A percentile compares a stretch with the other conserved stretches of the same genome.
Evolutionary conservation across 208 protist genomes (phyloP).

Genomic region (Tritrichomonas foetus): DNA sequence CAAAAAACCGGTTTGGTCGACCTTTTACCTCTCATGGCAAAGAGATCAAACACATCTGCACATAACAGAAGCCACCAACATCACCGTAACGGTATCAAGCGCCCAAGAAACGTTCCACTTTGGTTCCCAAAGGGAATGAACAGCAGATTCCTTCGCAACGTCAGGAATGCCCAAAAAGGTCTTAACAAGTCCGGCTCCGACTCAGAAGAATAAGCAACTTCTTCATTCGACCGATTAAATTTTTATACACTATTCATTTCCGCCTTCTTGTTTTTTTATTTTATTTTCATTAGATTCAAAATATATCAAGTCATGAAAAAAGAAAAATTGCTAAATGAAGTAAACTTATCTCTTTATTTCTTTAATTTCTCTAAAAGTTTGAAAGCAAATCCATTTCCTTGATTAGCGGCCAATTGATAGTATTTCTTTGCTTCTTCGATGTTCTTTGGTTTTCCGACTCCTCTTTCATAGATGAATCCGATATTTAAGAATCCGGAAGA

Average conservation of each 20-base stretch:
- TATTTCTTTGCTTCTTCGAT: neutral
- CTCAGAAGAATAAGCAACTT: too few species aligned
- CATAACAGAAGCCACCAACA: conserved; percentile 7
- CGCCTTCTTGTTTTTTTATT: too few species aligned
- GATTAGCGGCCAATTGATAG: neutral
- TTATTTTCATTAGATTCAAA: too few species aligned
- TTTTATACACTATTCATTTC: too few species aligned
- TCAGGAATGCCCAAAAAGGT: neutral
- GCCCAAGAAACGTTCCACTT: neutral
- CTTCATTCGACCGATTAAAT: too few species aligned
- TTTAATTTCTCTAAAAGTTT: too few species aligned
- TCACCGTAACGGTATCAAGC: neutral
- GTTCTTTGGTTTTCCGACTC: neutral
- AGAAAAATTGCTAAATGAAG: too few species aligned
- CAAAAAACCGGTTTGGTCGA: neutral
- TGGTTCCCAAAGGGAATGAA: conserved; percentile 39
- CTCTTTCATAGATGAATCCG: neutral
- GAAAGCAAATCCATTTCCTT: too few species aligned
- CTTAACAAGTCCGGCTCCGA: conserved; percentile 1
- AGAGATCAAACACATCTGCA: conserved; percentile 27
- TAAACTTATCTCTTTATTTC: too few species aligned
- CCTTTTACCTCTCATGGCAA: conserved; percentile 23
- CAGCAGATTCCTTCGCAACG: conserved; percentile 24
- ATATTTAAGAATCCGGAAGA: neutral
- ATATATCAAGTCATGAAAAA: too few species aligned